Conservation (phyloP, 805 yeast species). For the Wickerhamiella domercqiae region DNA sequence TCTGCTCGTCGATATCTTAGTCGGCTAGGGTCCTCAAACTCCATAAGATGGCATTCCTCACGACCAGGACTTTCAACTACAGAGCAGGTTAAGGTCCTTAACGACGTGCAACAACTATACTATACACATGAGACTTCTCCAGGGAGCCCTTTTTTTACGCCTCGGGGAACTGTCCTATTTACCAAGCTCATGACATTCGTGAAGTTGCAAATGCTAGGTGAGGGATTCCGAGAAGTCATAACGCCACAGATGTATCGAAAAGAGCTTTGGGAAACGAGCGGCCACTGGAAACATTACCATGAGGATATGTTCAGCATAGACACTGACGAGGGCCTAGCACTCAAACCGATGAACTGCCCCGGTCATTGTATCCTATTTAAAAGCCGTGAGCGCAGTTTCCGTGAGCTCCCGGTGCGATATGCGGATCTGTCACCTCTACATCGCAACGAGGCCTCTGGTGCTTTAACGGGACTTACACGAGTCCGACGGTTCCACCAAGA, state of each 20-base stretch:
- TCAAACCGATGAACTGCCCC: slow-evolving; percentile 70
- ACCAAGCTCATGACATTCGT: slow-evolving; percentile 66
- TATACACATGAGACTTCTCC: slow-evolving; percentile 73
- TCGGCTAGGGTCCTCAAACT: no score
- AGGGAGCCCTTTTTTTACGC: slow-evolving; percentile 82
- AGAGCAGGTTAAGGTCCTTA: slow-evolving; percentile 25
- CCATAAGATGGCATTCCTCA: neutral
- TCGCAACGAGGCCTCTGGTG: slow-evolving; percentile 90
- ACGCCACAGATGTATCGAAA: slow-evolving; percentile 81
- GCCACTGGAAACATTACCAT: slow-evolving; percentile 91
- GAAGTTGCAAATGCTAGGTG: slow-evolving; percentile 65
- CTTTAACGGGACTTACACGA: slow-evolving; percentile 79
- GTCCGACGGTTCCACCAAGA: slow-evolving; percentile 95
- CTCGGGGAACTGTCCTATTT: slow-evolving; percentile 81
- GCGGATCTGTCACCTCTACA: slow-evolving; percentile 88
- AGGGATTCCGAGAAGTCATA: slow-evolving; percentile 82
- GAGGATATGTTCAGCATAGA: slow-evolving; percentile 88
- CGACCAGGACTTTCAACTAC: slow-evolving; percentile 1
- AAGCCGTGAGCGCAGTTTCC: slow-evolving; percentile 60
- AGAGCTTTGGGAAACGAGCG: slow-evolving; percentile 75
- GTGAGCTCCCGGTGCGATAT: slow-evolving; percentile 71
- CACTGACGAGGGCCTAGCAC: slow-evolving; percentile 40
- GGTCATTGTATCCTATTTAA: slow-evolving; percentile 74
- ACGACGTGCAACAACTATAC: slow-evolving; percentile 58
- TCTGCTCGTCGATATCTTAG: no score